phyloP scores from a whole-genome alignment of 108 stramenopile genomes.

The Cyclotella sp. region DNA sequence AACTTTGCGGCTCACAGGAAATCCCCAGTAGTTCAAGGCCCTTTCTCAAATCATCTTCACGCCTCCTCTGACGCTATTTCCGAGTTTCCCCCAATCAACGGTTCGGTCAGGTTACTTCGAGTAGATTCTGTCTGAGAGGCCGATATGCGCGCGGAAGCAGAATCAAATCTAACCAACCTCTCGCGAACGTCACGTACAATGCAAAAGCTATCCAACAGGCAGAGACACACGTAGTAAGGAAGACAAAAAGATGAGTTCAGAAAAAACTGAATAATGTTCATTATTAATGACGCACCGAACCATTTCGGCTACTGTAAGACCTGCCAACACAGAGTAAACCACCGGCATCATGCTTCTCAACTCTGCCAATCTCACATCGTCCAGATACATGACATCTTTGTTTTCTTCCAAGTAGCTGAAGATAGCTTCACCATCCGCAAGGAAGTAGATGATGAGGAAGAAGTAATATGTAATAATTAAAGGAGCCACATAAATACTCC shows the following conservation, averaged over 20 bases:
- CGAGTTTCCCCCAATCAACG: conserved; percentile 15
- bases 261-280: background rate
- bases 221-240: background rate
- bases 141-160: conserved; percentile 14
- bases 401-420: conserved; percentile 36
- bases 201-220: conserved; percentile 10
- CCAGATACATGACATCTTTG: conserved; percentile 33
- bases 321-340: conserved; percentile 24
- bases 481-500: conserved; percentile 33
- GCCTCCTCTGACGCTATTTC: too few species aligned
- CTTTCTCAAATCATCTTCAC: too few species aligned
- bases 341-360: conserved; percentile 25
- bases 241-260: background rate
- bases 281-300: conserved; percentile 12
- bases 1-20: too few species aligned
- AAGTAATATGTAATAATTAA: conserved; percentile 37
- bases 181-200: conserved; percentile 11
- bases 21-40: too few species aligned
- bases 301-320: conserved; percentile 30
- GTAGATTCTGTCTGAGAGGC: conserved; percentile 9
- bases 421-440: conserved; percentile 2
- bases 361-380: conserved; percentile 15
- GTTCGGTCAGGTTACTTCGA: conserved; percentile 18
- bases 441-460: conserved; percentile 28
- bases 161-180: conserved; percentile 23